Evolutionary conservation across 805 yeast species (phyloP), one percentile per base, ranked within the genome.

Genomic region (Candida nemodendra): DNA sequence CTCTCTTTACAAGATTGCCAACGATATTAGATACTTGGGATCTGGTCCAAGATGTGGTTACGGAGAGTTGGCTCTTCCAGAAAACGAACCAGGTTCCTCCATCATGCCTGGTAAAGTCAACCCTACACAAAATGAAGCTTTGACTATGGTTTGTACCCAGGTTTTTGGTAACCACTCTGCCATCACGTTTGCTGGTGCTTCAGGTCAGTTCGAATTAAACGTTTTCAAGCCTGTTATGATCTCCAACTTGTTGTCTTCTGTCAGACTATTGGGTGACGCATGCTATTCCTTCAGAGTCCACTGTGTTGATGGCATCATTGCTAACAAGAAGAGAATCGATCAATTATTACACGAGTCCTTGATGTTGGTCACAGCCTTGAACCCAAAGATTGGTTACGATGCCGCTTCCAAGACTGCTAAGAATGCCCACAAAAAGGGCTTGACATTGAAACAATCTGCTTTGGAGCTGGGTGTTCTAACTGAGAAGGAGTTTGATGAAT

Each of bases 41-140:
- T 87, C 96, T 32, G 99, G 99, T 58, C 99, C 99, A 62, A 84
- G 99, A 73, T 93, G 99, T 71, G 99, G 99, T 48, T 93, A 93
- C 70, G 97, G 97, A 40, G 99, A 93, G 71, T 79, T 93, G 53
- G 62, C 88, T 18, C 74, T 93, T 54, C 99, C 99, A 48, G 98
- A 91, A 73, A 93, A 93, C 68, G 99, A 93, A 73, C 99, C 99
- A 41, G 99, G 99, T 61, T 88, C 97, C 43, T 89, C 97, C 19
- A 93, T 93, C 68, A 93, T 93, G 99, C 99, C 99, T 36, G 99
- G 99, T 64, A 93, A 93, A 73, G 97, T 93, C 48, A 93, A 93
- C 78, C 99, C 99, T 51, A 93, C 99, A 40, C 99, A 93, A 74
- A 90, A 90, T 67, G 99, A 93, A 76, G 99, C 99, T 38, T 72